Evolutionary conservation across 495 filamentous ascomycete genomes (phyloP).

Genomic region (Neurospora sp.): DNA sequence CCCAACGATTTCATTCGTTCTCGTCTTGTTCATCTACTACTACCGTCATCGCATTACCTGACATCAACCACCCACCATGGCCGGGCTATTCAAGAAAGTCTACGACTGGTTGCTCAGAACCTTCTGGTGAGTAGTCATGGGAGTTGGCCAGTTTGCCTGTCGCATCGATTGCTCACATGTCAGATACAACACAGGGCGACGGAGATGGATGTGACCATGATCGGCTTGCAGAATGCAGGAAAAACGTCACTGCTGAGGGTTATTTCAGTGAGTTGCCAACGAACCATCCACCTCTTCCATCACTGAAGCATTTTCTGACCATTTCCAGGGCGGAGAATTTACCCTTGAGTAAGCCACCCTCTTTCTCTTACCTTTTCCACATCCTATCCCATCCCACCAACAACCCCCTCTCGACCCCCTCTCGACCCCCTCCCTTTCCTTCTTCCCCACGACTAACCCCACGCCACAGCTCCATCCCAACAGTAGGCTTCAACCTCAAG

Average conservation of each 20-base stretch:
- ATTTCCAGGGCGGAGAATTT: conserved; percentile 84
- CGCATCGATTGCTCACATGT: background rate
- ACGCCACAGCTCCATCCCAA: conserved; percentile 79
- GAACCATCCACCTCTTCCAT: background rate
- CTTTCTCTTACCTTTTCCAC: background rate
- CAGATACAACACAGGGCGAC: conserved; percentile 59
- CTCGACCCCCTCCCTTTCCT: background rate
- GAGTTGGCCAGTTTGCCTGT: conserved; percentile 6
- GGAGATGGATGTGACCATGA: conserved; percentile 99
- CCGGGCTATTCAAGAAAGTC: conserved; percentile 64
- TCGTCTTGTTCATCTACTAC: conserved; percentile 9
- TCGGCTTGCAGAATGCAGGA: conserved; percentile 95
- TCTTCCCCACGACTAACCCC: conserved; percentile 30
- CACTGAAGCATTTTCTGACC: background rate
- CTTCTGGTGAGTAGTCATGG: conserved; percentile 72
- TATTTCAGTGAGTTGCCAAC: conserved; percentile 55
- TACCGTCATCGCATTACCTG: background rate
- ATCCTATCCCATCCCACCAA: conserved; percentile 2
- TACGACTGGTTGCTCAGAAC: conserved; percentile 98
- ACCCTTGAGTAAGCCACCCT: conserved; percentile 87
- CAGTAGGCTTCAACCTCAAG: conserved; percentile 99
- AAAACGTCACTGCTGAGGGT: conserved; percentile 94
- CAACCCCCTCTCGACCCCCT: background rate
- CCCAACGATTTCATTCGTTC: conserved; percentile 11
- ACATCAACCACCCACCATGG: conserved; percentile 13